Conservation (phyloP, 371 early-diverging fungal species). For the Syncephalastrum sp. region DNA sequence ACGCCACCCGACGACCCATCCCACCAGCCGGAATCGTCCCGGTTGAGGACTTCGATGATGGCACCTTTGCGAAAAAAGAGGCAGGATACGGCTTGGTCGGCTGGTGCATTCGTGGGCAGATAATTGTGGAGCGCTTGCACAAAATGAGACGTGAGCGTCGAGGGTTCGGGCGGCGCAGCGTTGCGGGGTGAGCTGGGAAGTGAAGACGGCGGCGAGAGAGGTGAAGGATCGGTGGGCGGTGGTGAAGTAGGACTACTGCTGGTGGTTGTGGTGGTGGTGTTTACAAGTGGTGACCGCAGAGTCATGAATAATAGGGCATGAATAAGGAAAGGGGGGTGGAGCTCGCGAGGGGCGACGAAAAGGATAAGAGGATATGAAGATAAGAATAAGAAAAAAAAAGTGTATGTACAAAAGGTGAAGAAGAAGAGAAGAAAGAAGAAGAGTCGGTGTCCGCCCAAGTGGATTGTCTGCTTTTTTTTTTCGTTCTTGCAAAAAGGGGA, state of each 20-base stretch:
- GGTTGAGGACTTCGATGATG: slow-evolving; percentile 51
- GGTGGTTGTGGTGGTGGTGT: no score
- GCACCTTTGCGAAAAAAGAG: slow-evolving; percentile 46
- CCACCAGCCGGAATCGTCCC: slow-evolving; percentile 56
- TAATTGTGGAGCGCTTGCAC: slow-evolving; percentile 53
- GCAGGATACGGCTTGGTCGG: slow-evolving; percentile 38
- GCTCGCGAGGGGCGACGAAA: slow-evolving; percentile 10
- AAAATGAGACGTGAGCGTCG: slow-evolving; percentile 36
- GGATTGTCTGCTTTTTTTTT: no score
- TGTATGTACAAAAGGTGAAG: slow-evolving; percentile 14
- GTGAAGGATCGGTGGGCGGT: slow-evolving; percentile 8
- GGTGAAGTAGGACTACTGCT: slow-evolving; percentile 3
- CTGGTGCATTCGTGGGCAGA: slow-evolving; percentile 36
- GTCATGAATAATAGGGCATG: no score
- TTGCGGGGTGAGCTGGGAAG: slow-evolving; percentile 19
- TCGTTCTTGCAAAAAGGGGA: neutral
- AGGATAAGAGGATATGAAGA: slow-evolving; percentile 6
- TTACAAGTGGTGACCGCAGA: no score
- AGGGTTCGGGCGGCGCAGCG: slow-evolving; percentile 8
- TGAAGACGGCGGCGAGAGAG: slow-evolving; percentile 18
- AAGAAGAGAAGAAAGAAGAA: slow-evolving; percentile 7
- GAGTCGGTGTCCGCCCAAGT: neutral
- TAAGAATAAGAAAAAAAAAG: slow-evolving; percentile 1
- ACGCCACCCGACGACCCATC: slow-evolving; percentile 45
- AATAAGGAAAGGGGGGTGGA: slow-evolving; percentile 2